Evolutionary conservation across 257 asterid genomes (phyloP), one percentile per base, ranked within the genome.

Genomic region (Linderniella brevidens): DNA sequence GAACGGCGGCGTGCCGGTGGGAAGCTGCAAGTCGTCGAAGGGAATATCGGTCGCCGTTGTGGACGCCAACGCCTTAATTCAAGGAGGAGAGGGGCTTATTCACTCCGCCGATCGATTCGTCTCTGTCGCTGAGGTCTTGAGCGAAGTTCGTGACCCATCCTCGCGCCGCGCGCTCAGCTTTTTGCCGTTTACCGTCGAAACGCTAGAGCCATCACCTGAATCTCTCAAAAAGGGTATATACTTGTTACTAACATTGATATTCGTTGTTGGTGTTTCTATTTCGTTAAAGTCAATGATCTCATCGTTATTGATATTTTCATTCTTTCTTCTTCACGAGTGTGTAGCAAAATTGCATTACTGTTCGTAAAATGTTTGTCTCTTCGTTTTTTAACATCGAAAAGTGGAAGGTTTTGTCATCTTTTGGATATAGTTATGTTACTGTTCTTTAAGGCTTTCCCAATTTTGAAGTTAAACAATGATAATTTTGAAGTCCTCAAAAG

Each of bases 11-110:
- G 61, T 41, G 35, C 25, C 68, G 50, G 97, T 84, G 10, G 84
- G 80, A 29, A 80, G 74, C 61, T 88, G 97, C 74, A 70, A 69
- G 48, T 84, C 97, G 13, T 61, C 80, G 0, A 78, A 74, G 60
- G 97, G 97, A 15, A 77, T 90, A 37, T 73, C 84, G 0, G 88
- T 90, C 48, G 96, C 96, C 9, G 88, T 90, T 18, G 92, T 90
- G 20, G 99, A 90, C 43, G 96, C 96, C 48, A 90, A 85, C 67
- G 94, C 94, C 47, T 66, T 90, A 55, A 90, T 90, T 20, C 80
- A 71, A 48, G 99, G 94, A 3, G 86, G 92, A 18, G 78, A 74
- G 50, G 68, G 45, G 57, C 74, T 85, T 0, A 15, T 75, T 9
- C 74, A 66, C 64, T 64, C 69, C 0, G 88, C 96, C 13, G 94